Base-by-base conservation (phyloP, 306 rosid species). In the Trifolium repens region DNA sequence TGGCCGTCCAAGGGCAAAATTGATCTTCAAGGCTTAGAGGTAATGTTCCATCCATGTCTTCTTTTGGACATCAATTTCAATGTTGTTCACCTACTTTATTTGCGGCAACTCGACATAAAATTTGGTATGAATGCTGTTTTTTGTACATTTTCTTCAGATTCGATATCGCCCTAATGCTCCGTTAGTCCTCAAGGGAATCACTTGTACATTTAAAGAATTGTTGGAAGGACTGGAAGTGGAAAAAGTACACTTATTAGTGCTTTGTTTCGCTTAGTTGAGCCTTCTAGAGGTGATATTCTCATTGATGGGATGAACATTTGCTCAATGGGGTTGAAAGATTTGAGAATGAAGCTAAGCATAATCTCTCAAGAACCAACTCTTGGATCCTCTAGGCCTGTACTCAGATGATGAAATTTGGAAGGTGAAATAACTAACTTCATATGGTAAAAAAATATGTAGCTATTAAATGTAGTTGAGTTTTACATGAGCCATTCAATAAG, bases 351-450 rank as follows among this genome's bases (percentile, higher is more conserved):
- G 75, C 91, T 93, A 27, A 89, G 93, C 72, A 90, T 90, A 75
- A 93, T 93, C 40, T 94, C 98, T 37, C 96, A 93, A 79, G 94
- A 90, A 53, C 93, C 98, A 76, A 90, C 96, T 19, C 94, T 90
- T 90, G 85, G 98, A 93, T n/a, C 96, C 96, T 64, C 79, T 90
- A 15, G 90, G 90, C 70, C 88, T 85, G 8, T 89, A 87, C 84
- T 78, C 96, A 0, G 98, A 93, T 67, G 91, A 89, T 57, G 87
- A 90, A 63, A 85, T 93, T 80, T 90, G 96, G 96, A 78, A 69
- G 94, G 96, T 93, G 43, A 82, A 60, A 67, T 8, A 79, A 16
- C 49, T 67, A 47, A 9, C 54, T 66, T 16, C 11, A 12, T 0
- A 65, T 17, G 52, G 10, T 77, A 57, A 16, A 46, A 63, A 61